Evolutionary conservation across 768 basidiomycete species (phyloP), one percentile per base, ranked within the genome.

Genomic region (Trametes maxima): DNA sequence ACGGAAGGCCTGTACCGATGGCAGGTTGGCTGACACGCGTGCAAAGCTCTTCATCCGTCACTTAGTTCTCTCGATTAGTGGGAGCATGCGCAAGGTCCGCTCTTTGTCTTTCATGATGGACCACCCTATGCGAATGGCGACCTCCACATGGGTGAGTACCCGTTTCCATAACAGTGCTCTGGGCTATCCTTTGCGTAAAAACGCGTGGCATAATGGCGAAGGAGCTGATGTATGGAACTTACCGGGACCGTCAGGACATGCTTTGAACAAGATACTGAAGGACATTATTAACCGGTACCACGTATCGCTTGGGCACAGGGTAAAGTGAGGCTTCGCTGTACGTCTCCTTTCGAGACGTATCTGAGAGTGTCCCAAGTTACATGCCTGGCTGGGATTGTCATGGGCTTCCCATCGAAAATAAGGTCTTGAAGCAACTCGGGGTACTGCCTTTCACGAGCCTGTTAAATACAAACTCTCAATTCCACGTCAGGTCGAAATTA

Each of bases 381-480:
- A 74, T 91, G 14, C 95, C 96, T 37, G 96, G 96, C 11, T 99
- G 94, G 94, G 96, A 99, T 69, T 98, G 96, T 68, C 96, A 99
- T 72, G 96, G 96, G 6, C 84, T 98, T 13, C 96, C 96, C 0
- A 98, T 98, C 62, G 96, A 98, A 73, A 93, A 94, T 66, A 98
- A 97, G 69, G 92, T 95, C 0, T 76, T 99, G 37, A 79, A 89
- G 61, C 83, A 89, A 22, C 79, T 96, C 25, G 81, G 84, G 57
- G 92, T 92, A 69, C 56, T 33, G 8, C 28, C 83, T 65, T 24
- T 37, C 24, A 3, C 17, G n/a, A 24, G 11, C 24, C 17, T 59
- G n/a, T 24, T 42, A 52, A 42, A 28, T 22, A 6, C 37, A 48
- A 69, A 25, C 14, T 21, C 25, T 45, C 17, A 40, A 40, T 3